Base-by-base conservation (phyloP, 140 eudicot genomes). In the Ambrosia hybrid region DNA sequence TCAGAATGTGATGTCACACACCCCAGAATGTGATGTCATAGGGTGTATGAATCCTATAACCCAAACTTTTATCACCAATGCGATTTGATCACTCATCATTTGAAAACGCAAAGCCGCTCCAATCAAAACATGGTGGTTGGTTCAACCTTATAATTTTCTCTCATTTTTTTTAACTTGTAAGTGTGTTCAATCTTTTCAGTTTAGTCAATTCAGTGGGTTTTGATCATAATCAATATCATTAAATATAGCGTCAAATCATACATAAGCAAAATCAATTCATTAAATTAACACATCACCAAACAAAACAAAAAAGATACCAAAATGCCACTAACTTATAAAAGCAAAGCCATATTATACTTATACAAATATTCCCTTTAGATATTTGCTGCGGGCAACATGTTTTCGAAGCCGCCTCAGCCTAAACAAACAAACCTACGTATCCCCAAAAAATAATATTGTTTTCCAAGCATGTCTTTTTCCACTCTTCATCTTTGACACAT, bases 381-480 rank as follows among this genome's bases (percentile, higher is more conserved):
- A 51, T 63, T 73, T 48, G 70, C 69, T 67, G 83, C 83, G 83
- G 79, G 83, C 79, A 79, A 57, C 83, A 49, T 57, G 64, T 79
- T 79, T 72, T 73, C 66, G 74, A 61, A 79, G 79, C 83, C 83
- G 57, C 83, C 73, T 79, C 83, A 72, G 83, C 83, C 79, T 66
- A 63, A 71, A 71, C 75, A 71, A 70, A 78, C 82, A 57, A 65
- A 66, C 79, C 69, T 79, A 79, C 65, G 82, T 78, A 78, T 72
- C 75, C 75, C 75, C 82, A 30, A 71, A 78, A 70, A 70, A 17
- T 15, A 14, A 33, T 5, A 57, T 4, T 52, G 26, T 39, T 46
- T 71, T 65, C 63, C 69, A 71, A 15, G 69, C 69, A 76, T 60
- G 70, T 78, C 78, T 17, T 55, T 63, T 55, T n/a, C n/a, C 17